phyloP scores from a whole-genome alignment of 352 stramenopile genomes.

The Aphanomyces astaci region DNA sequence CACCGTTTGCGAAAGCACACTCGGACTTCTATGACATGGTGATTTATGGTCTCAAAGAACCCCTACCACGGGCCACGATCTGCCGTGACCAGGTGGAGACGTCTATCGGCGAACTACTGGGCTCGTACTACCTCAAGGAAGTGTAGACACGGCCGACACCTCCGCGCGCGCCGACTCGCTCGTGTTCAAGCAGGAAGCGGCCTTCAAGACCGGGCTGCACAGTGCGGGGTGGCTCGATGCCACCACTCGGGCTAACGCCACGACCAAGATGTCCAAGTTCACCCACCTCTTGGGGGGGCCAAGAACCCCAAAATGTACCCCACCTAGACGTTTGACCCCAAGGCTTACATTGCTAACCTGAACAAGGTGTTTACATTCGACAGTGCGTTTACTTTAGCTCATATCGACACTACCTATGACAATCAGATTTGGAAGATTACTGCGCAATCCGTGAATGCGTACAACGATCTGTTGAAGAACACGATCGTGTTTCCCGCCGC shows the following conservation, averaged over 20 bases:
- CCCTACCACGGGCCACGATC: conserved; percentile 85
- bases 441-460: conserved; percentile 89
- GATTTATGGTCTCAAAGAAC: conserved; percentile 82
- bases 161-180: conserved; percentile 53
- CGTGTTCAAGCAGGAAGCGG: conserved; percentile 74
- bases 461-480: conserved; percentile 56
- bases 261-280: conserved; percentile 85
- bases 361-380: conserved; percentile 33
- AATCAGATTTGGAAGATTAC: conserved; percentile 77
- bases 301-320: too few relatives aligned
- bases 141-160: neutral
- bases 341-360: conserved; percentile 49
- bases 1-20: conserved; percentile 74
- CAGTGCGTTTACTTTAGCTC: conserved; percentile 27
- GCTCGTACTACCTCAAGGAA: too few relatives aligned
- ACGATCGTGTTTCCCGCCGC: conserved; percentile 94
- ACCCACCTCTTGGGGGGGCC: too few relatives aligned
- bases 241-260: conserved; percentile 59
- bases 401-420: conserved; percentile 40
- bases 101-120: conserved; percentile 63
- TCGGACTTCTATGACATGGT: too few relatives aligned
- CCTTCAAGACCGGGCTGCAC: conserved; percentile 67
- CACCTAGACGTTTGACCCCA: too few relatives aligned
- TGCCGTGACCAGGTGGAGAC: conserved; percentile 69
- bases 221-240: conserved; percentile 89